phyloP scores from a whole-genome alignment of 1,284 basidiomycete genomes.

The Malassezia sp. region DNA sequence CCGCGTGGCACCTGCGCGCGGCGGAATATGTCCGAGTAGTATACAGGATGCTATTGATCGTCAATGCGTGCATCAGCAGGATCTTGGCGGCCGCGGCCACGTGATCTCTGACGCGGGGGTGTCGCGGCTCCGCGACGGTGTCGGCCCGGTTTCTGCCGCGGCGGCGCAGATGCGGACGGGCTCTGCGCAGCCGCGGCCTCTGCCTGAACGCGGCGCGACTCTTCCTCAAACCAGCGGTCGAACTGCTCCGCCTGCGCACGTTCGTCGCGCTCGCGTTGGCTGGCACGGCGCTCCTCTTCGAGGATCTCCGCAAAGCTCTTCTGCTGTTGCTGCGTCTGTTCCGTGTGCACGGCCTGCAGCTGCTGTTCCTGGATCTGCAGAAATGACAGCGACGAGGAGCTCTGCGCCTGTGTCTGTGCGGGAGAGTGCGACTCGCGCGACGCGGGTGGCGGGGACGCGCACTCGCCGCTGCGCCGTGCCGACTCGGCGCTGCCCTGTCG shows the following conservation, averaged over 20 bases:
- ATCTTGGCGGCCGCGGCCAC: slow-evolving; percentile 1
- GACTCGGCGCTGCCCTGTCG: too few relatives aligned
- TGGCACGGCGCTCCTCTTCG: slow-evolving; percentile 29
- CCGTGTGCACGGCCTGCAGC: slow-evolving; percentile 18
- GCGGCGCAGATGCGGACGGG: too few relatives aligned
- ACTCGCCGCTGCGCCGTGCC: too few relatives aligned
- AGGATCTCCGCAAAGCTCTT: slow-evolving; percentile 35
- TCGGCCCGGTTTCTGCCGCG: too few relatives aligned
- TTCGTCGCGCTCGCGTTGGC: slow-evolving; percentile 27
- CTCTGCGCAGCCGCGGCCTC: slow-evolving; percentile 5
- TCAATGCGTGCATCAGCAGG: slow-evolving; percentile 12
- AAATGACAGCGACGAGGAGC: slow-evolving; percentile 24
- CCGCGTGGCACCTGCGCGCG: too few relatives aligned
- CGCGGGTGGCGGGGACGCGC: too few relatives aligned
- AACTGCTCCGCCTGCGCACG: slow-evolving; percentile 36
- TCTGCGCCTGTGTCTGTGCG: too few relatives aligned
- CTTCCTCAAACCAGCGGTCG: slow-evolving; percentile 43
- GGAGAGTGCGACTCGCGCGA: too few relatives aligned
- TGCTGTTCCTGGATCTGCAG: slow-evolving; percentile 41
- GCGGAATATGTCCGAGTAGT: not conserved
- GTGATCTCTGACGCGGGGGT: too few relatives aligned
- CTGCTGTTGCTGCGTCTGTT: slow-evolving; percentile 17
- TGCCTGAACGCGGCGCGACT: slow-evolving; percentile 30
- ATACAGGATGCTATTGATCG: slow-evolving; percentile 5
- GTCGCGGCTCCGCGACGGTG: too few relatives aligned